Evolutionary conservation across 352 stramenopile genomes (phyloP).

Genomic region (Globisporangium carolinianum): DNA sequence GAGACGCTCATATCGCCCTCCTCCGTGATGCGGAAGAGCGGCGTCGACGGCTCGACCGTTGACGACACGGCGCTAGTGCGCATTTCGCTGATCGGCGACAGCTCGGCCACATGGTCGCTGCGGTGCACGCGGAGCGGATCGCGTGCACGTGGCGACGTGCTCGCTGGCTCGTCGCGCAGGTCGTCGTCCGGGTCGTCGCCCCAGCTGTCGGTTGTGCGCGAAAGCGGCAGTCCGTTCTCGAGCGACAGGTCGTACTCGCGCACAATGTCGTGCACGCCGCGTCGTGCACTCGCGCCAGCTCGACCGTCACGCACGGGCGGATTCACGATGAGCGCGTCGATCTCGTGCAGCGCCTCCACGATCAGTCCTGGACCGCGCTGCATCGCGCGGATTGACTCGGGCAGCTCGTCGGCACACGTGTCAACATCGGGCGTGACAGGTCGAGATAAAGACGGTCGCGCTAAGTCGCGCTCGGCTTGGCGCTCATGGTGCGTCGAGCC

Average conservation of each 20-base stretch:
- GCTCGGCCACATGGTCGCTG: constrained; percentile 2
- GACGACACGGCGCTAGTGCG: constrained; percentile 10
- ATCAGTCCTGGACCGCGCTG: constrained; percentile 31
- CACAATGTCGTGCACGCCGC: constrained; percentile 29
- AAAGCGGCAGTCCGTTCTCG: constrained; percentile 47
- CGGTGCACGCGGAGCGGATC: neutral
- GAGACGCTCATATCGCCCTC: constrained; percentile 12
- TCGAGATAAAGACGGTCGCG: neutral
- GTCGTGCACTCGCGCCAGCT: constrained; percentile 1
- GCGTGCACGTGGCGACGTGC: neutral
- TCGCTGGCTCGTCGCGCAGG: constrained; percentile 2
- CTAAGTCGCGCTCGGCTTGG: constrained; percentile 7
- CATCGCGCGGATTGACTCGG: constrained; percentile 28
- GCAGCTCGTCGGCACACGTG: constrained; percentile 10
- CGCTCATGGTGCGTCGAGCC: constrained; percentile 3
- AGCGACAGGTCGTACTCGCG: constrained; percentile 39
- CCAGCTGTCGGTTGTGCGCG: constrained; percentile 55
- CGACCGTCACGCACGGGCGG: constrained; percentile 10
- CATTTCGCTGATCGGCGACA: constrained; percentile 7
- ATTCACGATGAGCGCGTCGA: constrained; percentile 37
- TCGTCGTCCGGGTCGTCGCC: constrained; percentile 26
- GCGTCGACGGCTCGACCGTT: constrained; percentile 3
- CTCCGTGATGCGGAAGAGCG: constrained; percentile 11
- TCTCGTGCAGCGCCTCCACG: constrained; percentile 38
- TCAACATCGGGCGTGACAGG: too few species aligned